phyloP scores from a whole-genome alignment of 768 basidiomycete species.

The Mycena belliarum region DNA sequence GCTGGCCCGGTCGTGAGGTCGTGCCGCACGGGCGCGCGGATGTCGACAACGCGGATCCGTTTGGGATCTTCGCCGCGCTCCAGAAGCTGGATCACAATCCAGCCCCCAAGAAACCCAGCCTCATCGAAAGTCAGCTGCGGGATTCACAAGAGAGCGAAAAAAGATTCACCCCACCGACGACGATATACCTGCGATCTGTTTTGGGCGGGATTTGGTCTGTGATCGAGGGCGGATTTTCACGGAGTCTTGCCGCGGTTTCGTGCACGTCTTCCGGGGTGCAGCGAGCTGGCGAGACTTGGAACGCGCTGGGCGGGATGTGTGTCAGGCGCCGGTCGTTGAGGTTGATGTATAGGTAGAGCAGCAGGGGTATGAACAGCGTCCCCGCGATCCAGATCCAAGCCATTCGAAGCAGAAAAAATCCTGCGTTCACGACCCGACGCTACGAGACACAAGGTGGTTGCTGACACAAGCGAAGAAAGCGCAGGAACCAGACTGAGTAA shows the following conservation, averaged over 20 bases:
- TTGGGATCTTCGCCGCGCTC: slow-evolving; percentile 70
- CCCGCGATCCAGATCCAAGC: slow-evolving; percentile 3
- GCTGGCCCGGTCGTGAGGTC: slow-evolving; percentile 57
- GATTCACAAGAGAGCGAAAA: slow-evolving; percentile 31
- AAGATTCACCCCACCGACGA: slow-evolving; percentile 64
- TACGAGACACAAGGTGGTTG: too few species aligned
- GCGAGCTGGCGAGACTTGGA: slow-evolving; percentile 53
- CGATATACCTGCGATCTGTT: slow-evolving; percentile 75
- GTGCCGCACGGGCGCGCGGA: slow-evolving; percentile 57
- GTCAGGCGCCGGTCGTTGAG: slow-evolving; percentile 58
- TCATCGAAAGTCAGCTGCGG: slow-evolving; percentile 26
- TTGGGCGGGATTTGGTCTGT: slow-evolving; percentile 57
- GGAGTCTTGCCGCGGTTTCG: slow-evolving; percentile 38
- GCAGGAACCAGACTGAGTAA: too few species aligned
- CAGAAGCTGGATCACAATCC: slow-evolving; percentile 71
- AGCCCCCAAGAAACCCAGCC: slow-evolving; percentile 78
- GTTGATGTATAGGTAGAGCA: slow-evolving; percentile 37
- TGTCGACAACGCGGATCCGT: slow-evolving; percentile 66
- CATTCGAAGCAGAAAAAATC: too few species aligned
- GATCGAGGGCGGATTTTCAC: slow-evolving; percentile 31
- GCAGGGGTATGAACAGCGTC: not conserved
- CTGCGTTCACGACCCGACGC: too few species aligned
- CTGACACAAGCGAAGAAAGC: too few species aligned
- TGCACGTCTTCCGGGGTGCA: slow-evolving; percentile 44
- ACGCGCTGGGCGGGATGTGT: slow-evolving; percentile 48